Evolutionary conservation across 2,329 filamentous ascomycete species (phyloP).

Genomic region (Myriosclerotinia curreyana): DNA sequence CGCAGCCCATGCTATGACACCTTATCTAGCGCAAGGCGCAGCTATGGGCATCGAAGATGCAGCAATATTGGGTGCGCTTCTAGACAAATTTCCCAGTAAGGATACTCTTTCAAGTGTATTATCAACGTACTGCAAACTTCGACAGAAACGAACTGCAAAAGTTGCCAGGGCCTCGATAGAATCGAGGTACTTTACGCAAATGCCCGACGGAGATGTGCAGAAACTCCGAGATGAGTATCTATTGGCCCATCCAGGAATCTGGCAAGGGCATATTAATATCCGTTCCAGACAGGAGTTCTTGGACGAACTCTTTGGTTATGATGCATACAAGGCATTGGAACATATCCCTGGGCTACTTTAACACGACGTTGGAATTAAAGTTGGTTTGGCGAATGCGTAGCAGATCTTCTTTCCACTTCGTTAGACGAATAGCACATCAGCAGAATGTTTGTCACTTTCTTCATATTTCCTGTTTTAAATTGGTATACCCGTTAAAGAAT

Average conservation of each 20-base stretch:
- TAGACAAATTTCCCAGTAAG: constrained; percentile 21
- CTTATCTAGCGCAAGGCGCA: constrained; percentile 39
- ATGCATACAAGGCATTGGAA: constrained; percentile 24
- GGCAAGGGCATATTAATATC: constrained; percentile 27
- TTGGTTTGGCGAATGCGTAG: neutral
- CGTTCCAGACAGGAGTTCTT: constrained; percentile 22
- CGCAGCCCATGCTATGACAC: constrained; percentile 46
- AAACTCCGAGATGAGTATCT: constrained; percentile 27
- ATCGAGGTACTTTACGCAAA: constrained; percentile 29
- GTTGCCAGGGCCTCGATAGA: constrained; percentile 27
- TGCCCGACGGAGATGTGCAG: constrained; percentile 25
- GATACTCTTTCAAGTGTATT: constrained; percentile 10
- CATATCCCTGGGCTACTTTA: neutral
- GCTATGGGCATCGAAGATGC: constrained; percentile 25
- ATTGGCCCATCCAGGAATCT: constrained; percentile 26
- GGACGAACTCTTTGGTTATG: constrained; percentile 27
- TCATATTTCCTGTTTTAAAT: neutral
- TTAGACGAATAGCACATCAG: neutral
- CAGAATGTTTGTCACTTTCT: too few species aligned
- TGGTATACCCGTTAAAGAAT: neutral
- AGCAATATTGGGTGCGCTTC: constrained; percentile 26
- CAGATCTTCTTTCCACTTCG: neutral
- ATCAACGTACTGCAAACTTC: constrained; percentile 13
- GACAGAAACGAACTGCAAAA: constrained; percentile 25
- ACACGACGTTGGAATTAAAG: too few species aligned